Percentiles rank a stretch among this genome's conserved stretches.
phyloP scores from a whole-genome alignment of 2,329 filamentous ascomycete genomes.

The Thelonectria rubi region DNA sequence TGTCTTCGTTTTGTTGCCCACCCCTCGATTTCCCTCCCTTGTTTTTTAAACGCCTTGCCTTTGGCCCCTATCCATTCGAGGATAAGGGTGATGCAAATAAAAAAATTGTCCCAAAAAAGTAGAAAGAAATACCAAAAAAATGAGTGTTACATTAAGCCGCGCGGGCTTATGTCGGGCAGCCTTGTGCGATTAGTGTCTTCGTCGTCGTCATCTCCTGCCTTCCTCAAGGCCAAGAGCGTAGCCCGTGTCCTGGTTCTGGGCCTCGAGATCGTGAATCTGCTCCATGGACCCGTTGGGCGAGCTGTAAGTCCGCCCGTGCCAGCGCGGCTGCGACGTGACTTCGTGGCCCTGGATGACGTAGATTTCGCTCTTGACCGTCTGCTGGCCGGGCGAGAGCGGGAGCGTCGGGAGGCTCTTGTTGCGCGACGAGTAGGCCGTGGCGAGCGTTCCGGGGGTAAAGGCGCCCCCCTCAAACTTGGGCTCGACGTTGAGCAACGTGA shows the following conservation, averaged over 20 bases:
- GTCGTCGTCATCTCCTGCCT: slow-evolving; percentile 4
- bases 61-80: background rate
- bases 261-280: slow-evolving; percentile 45
- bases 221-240: slow-evolving; percentile 17
- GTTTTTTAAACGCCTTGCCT: slow-evolving; percentile 17
- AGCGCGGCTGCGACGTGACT: slow-evolving; percentile 32
- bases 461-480: slow-evolving; percentile 25
- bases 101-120: background rate
- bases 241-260: slow-evolving; percentile 43
- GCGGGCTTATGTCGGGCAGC: background rate
- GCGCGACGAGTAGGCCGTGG: slow-evolving; percentile 35
- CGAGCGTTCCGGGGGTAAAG: slow-evolving; percentile 19
- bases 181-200: slow-evolving; percentile 21
- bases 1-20: slow-evolving; percentile 6
- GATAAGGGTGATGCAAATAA: background rate
- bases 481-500: slow-evolving; percentile 46
- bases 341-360: slow-evolving; percentile 48
- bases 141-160: background rate
- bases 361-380: slow-evolving; percentile 47
- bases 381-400: slow-evolving; percentile 30
- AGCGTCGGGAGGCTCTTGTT: slow-evolving; percentile 29
- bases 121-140: background rate
- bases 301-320: slow-evolving; percentile 34
- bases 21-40: background rate
- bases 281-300: slow-evolving; percentile 40